These are phyloP conservation scores for Iodosphaeria phyllophila DNA, from an alignment of 2,329 filamentous ascomycete genomes.

Conservation along the genomic window DNA sequence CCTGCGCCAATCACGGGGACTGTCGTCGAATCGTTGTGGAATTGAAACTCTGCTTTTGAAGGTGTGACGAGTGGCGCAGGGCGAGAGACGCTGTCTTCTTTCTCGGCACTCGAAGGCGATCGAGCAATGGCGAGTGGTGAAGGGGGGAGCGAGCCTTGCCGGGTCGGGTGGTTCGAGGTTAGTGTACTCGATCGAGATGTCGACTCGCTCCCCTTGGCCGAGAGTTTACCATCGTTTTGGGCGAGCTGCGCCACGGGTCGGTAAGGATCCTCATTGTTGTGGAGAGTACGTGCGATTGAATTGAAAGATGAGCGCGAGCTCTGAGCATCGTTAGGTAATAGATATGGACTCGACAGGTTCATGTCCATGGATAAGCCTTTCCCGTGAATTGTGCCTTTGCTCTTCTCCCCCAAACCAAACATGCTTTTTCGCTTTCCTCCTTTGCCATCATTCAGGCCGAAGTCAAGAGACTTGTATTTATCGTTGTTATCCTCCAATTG, in stretches of 20 bases:
- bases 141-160: constrained; percentile 26
- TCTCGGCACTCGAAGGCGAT: constrained; percentile 10
- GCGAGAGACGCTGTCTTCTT: constrained; percentile 3
- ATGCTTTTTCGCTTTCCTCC: constrained; percentile 24
- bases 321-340: constrained; percentile 71
- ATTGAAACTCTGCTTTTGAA: constrained; percentile 18
- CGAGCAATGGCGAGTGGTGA: constrained; percentile 11
- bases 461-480: constrained; percentile 82
- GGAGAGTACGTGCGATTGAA: constrained; percentile 61
- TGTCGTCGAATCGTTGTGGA: constrained; percentile 14
- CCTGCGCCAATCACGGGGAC: constrained; percentile 6
- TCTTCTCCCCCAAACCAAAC: constrained; percentile 37
- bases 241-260: constrained; percentile 41
- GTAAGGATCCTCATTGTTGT: constrained; percentile 70
- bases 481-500: constrained; percentile 65
- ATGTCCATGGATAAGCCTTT: constrained; percentile 52
- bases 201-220: constrained; percentile 13
- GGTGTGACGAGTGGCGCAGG: constrained; percentile 4
- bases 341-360: constrained; percentile 67
- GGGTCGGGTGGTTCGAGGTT: constrained; percentile 9
- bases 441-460: constrained; percentile 51
- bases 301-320: constrained; percentile 72
- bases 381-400: constrained; percentile 18
- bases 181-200: constrained; percentile 1
- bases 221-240: constrained; percentile 33